phyloP scores from a whole-genome alignment of 2,329 filamentous ascomycete species.

The Mycosphaerella arachidis region DNA sequence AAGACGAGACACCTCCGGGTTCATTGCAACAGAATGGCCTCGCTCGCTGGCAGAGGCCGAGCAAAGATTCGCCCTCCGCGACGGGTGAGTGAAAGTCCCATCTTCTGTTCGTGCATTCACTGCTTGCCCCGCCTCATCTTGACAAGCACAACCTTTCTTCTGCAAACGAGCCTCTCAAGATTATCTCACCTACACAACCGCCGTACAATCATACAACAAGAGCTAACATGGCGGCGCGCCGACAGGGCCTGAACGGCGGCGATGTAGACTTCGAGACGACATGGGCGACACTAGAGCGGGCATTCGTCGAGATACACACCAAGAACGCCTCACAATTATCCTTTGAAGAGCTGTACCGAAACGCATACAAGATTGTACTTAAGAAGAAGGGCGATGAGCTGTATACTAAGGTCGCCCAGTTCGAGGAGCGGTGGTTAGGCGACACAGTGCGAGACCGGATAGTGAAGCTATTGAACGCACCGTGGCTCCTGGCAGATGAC shows the following conservation, averaged over 20 bases:
- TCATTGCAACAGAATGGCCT: constrained; percentile 16
- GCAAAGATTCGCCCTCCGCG: constrained; percentile 64
- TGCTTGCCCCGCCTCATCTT: background rate
- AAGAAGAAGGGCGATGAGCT: constrained; percentile 78
- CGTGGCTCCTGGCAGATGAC: constrained; percentile 53
- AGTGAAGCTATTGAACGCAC: constrained; percentile 63
- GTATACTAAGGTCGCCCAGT: constrained; percentile 73
- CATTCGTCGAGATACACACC: constrained; percentile 81
- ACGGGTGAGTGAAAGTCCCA: constrained; percentile 49
- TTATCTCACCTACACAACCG: background rate
- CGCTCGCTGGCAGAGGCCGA: constrained; percentile 53
- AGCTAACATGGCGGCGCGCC: constrained; percentile 7
- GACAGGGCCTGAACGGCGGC: constrained; percentile 56
- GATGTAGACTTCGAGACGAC: constrained; percentile 76
- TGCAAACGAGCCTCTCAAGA: background rate
- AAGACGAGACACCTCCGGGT: background rate
- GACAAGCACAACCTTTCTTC: background rate
- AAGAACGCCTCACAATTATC: constrained; percentile 86
- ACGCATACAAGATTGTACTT: constrained; percentile 88
- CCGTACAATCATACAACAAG: background rate
- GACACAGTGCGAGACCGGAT: constrained; percentile 69
- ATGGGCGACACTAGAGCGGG: constrained; percentile 72
- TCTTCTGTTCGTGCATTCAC: constrained; percentile 5
- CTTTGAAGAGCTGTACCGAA: constrained; percentile 92
- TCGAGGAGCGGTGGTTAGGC: constrained; percentile 78